phyloP scores from a whole-genome alignment of 176 grass and related monocot genomes.

The Phoenix roebelenii region DNA sequence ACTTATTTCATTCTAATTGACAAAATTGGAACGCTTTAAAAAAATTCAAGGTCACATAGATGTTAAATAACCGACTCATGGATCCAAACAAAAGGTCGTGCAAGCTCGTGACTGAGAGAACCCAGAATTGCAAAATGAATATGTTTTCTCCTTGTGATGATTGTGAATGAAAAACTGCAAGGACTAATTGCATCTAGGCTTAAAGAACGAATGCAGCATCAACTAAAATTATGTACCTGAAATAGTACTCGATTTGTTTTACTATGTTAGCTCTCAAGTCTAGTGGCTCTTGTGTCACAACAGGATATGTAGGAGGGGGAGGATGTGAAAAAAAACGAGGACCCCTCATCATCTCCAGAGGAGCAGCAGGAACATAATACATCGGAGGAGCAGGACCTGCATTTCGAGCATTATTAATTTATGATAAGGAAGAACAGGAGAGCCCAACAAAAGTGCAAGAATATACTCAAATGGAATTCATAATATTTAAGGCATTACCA shows the following conservation, averaged over 20 bases:
- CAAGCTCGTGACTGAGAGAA: too few relatives aligned
- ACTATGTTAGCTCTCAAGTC: conserved; percentile 57
- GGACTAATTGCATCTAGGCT: too few relatives aligned
- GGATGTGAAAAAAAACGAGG: conserved; percentile 31
- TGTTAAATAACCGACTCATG: too few relatives aligned
- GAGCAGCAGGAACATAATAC: conserved; percentile 55
- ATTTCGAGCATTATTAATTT: conserved; percentile 19
- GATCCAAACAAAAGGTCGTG: too few relatives aligned
- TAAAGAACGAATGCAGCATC: conserved; percentile 2
- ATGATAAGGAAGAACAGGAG: neutral
- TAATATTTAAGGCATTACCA: conserved; percentile 28
- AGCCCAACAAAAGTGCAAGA: neutral
- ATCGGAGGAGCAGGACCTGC: conserved; percentile 53
- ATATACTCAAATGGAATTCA: neutral
- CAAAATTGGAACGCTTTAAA: too few relatives aligned
- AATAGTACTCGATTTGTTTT: conserved; percentile 66
- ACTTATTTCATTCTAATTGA: too few relatives aligned
- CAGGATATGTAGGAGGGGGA: conserved; percentile 24
- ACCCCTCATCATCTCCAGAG: conserved; percentile 44
- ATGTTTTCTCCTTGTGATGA: too few relatives aligned
- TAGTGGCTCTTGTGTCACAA: conserved; percentile 26
- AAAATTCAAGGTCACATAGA: too few relatives aligned
- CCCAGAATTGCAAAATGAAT: too few relatives aligned
- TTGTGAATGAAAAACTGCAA: too few relatives aligned
- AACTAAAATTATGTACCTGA: conserved; percentile 36